Conservation (phyloP, 306 rosid species). For the Hippophae tibetana region DNA sequence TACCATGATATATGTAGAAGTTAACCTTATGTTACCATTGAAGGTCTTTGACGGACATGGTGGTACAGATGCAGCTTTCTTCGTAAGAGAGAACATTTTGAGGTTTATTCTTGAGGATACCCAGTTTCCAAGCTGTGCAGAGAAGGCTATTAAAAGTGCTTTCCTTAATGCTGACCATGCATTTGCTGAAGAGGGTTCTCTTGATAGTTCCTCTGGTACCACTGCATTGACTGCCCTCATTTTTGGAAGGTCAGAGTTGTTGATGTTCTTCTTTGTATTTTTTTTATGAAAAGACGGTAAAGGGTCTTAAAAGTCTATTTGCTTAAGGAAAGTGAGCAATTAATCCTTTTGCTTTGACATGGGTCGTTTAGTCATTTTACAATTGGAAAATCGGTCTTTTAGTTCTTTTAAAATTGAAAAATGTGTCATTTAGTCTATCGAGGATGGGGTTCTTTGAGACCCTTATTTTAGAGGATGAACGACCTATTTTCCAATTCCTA, state of each 20-base stretch:
- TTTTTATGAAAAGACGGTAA: too few species aligned
- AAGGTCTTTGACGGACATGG: slow-evolving; percentile 72
- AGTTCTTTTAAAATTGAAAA: too few species aligned
- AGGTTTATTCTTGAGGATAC: slow-evolving; percentile 41
- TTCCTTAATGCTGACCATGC: slow-evolving; percentile 53
- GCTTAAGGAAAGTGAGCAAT: too few species aligned
- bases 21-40: slow-evolving; percentile 6
- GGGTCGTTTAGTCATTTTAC: too few species aligned
- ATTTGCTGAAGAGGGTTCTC: slow-evolving; percentile 41
- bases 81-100: slow-evolving; percentile 37
- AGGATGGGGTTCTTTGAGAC: too few species aligned
- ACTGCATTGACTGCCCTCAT: slow-evolving; percentile 38
- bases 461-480: too few species aligned
- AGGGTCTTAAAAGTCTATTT: too few species aligned
- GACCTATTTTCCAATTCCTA: too few species aligned
- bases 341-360: too few species aligned
- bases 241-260: slow-evolving; percentile 33
- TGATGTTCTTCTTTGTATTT: too few species aligned
- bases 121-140: slow-evolving; percentile 29
- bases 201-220: slow-evolving; percentile 58
- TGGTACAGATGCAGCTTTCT: slow-evolving; percentile 54
- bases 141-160: slow-evolving; percentile 40
- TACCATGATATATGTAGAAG: slow-evolving; percentile 1
- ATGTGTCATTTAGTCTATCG: too few species aligned
- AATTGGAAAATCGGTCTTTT: too few species aligned